Evolutionary conservation across 805 yeast species (phyloP), one percentile per base, ranked within the genome.

Genomic region (Danielozyma ontarioensis): DNA sequence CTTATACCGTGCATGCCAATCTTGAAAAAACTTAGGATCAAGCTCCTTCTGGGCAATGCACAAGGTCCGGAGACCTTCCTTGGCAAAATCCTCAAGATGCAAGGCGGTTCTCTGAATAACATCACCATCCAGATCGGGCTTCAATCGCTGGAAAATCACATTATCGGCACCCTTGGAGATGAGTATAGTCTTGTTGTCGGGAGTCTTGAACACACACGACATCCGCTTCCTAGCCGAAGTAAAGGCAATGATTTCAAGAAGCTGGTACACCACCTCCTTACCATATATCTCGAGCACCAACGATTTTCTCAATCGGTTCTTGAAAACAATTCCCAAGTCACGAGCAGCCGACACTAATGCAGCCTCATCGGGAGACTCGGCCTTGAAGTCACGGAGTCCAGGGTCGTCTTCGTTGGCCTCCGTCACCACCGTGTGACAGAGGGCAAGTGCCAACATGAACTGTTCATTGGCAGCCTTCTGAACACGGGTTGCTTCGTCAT

Each of bases 351-450:
- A 66, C n/a, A 84, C 90, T 34, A 83, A 65, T 1, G 93, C 89
- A 27, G 81, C 77, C 53, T 83, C 94, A 60, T 83, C 94, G 0
- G 94, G 94, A 6, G 88, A 80, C 50, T 83, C 89, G 1, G 90
- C 89, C 46, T 82, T 80, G 59, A 76, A 80, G 18, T 68, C 67
- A 27, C 77, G 53, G 22, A 56, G 50, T 6, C 51, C 52, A 1
- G 62, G 63, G 13, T 70, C 74, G 6, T 59, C 56, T 2, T 50
- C 51, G 29, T 61, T 63, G 6, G 38, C 49, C 40, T 80, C 87
- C 10, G 87, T 78, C 25, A 82, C 74, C 3, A 80, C 93, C 4
- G 87, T 76, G 48, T 83, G 89, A 46, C 93, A 83, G 15, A 83
- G 60, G 0, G 89, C 83, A 29, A 83, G 59, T 0, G 81, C 78